Evolutionary conservation across 768 basidiomycete species (phyloP).

Genomic region (Mycena polygramma): DNA sequence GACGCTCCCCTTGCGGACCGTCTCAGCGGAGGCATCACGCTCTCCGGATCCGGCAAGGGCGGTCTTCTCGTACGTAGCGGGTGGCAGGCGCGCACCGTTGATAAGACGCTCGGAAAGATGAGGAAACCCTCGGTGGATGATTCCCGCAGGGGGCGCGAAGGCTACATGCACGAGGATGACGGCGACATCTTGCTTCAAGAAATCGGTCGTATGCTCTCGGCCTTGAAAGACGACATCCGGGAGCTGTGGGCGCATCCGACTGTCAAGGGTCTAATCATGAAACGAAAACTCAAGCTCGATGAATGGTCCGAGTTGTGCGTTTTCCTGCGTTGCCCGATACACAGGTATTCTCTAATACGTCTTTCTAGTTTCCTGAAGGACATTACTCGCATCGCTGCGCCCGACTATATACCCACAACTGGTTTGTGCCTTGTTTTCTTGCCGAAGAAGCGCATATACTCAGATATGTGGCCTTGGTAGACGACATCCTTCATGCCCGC

Average conservation of each 20-base stretch:
- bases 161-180: slow-evolving; percentile 49
- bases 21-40: slow-evolving; percentile 79
- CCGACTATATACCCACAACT: slow-evolving; percentile 80
- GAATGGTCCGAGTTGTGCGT: slow-evolving; percentile 93
- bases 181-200: slow-evolving; percentile 72
- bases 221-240: slow-evolving; percentile 73
- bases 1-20: slow-evolving; percentile 78
- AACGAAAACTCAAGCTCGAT: slow-evolving; percentile 80
- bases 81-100: slow-evolving; percentile 81
- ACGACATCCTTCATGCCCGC: slow-evolving; percentile 90
- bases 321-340: slow-evolving; percentile 7
- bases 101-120: slow-evolving; percentile 60
- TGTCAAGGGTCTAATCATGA: slow-evolving; percentile 76
- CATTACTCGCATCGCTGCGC: slow-evolving; percentile 77
- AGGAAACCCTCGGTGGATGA: slow-evolving; percentile 49
- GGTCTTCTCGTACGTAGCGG: slow-evolving; percentile 84
- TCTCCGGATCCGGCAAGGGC: slow-evolving; percentile 83
- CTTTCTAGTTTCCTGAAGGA: slow-evolving; percentile 76
- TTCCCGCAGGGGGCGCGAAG: slow-evolving; percentile 49
- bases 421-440: slow-evolving; percentile 55
- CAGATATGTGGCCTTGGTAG: slow-evolving; percentile 52
- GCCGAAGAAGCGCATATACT: slow-evolving; percentile 45
- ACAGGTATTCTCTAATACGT: slow-evolving; percentile 34
- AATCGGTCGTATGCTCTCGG: slow-evolving; percentile 69
- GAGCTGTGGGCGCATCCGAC: slow-evolving; percentile 80